These are phyloP conservation scores for Phytopythium oedochilum DNA, from an alignment of 352 stramenopile species.

Conservation along the genomic window DNA sequence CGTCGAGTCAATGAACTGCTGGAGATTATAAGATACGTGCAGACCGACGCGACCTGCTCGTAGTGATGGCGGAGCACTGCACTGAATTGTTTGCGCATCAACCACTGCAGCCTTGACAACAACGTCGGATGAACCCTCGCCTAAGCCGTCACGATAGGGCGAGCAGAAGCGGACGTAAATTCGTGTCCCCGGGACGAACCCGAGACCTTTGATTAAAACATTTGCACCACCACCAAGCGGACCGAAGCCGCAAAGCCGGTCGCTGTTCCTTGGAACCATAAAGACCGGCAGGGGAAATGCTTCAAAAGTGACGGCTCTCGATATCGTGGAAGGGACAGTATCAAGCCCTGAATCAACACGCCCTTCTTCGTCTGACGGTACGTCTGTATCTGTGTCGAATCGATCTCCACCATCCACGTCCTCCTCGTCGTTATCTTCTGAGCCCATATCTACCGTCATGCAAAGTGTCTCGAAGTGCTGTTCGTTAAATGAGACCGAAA, in stretches of 20 bases:
- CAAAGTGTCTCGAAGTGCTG: slow-evolving; percentile 49
- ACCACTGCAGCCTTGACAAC: slow-evolving; percentile 48
- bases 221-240: slow-evolving; percentile 37
- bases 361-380: neutral
- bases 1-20: slow-evolving; percentile 62
- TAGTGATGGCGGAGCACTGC: slow-evolving; percentile 27
- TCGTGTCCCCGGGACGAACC: slow-evolving; percentile 52
- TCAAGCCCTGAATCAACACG: too few relatives aligned
- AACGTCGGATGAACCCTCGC: slow-evolving; percentile 23
- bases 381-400: neutral
- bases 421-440: slow-evolving; percentile 1
- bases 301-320: slow-evolving; percentile 27
- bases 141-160: slow-evolving; percentile 25
- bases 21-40: slow-evolving; percentile 67
- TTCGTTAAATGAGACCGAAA: slow-evolving; percentile 64
- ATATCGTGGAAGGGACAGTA: too few relatives aligned
- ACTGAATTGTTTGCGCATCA: slow-evolving; percentile 48
- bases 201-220: slow-evolving; percentile 47
- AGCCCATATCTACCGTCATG: neutral
- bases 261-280: slow-evolving; percentile 29
- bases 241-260: slow-evolving; percentile 48
- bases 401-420: neutral
- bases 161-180: slow-evolving; percentile 69
- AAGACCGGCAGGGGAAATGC: slow-evolving; percentile 58
- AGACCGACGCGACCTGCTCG: slow-evolving; percentile 33